Conservation (phyloP, 2,329 filamentous ascomycete species). For the Colletotrichum musicola region DNA sequence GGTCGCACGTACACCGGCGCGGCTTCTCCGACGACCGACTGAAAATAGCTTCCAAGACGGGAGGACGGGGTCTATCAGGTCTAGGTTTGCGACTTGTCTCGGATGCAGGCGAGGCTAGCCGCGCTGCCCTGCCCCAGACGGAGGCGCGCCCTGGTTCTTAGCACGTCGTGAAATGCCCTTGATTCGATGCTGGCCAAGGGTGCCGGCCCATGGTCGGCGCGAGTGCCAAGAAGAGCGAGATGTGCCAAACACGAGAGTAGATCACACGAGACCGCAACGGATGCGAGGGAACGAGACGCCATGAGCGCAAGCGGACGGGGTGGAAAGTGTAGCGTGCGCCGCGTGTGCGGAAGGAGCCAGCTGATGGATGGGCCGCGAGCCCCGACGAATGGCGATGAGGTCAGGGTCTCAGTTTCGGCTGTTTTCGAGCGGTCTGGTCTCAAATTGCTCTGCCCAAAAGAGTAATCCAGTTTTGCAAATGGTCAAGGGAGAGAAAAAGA, state of each 20-base stretch:
- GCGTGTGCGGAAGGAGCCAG: conserved; percentile 1
- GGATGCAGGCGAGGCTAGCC: conserved; percentile 2
- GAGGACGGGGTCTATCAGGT: conserved; percentile 31
- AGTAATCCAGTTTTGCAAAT: conserved; percentile 1
- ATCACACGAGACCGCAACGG: background rate
- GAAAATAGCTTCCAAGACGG: conserved; percentile 11
- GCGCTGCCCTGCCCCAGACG: conserved; percentile 1
- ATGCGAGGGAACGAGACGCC: conserved; percentile 3
- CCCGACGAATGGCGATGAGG: conserved; percentile 13
- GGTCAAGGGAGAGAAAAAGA: conserved; percentile 2
- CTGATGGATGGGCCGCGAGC: background rate
- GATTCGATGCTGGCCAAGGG: background rate
- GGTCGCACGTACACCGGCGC: conserved; percentile 4
- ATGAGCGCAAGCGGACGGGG: conserved; percentile 22
- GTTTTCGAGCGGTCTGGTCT: conserved; percentile 26
- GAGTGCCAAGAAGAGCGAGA: conserved; percentile 7
- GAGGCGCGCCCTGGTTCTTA: background rate
- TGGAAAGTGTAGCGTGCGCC: conserved; percentile 23
- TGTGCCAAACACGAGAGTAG: conserved; percentile 8
- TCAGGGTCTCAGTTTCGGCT: conserved; percentile 27
- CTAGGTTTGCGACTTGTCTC: conserved; percentile 16
- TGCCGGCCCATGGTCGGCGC: background rate
- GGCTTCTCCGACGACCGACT: conserved; percentile 3
- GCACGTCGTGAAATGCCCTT: background rate
- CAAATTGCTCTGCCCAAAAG: conserved; percentile 2